phyloP scores from a whole-genome alignment of 805 yeast species.

The Monosporozyma aerobia region DNA sequence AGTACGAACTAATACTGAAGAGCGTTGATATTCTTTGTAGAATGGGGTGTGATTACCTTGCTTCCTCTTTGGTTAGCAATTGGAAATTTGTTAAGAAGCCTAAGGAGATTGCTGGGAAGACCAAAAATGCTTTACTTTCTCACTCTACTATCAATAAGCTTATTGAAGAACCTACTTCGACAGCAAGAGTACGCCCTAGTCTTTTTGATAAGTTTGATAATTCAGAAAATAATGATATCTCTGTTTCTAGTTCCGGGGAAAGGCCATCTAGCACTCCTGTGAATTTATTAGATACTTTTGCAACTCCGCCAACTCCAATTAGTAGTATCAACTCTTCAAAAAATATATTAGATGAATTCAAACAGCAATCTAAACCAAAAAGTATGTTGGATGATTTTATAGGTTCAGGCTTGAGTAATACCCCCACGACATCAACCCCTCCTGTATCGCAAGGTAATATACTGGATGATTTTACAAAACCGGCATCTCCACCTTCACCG shows the following conservation, averaged over 20 bases:
- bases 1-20: constrained; percentile 52
- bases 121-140: background rate
- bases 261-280: background rate
- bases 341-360: constrained; percentile 15
- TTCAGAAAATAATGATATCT: background rate
- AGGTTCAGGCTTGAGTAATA: background rate
- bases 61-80: constrained; percentile 48
- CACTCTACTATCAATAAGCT: constrained; percentile 5
- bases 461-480: constrained; percentile 2
- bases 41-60: constrained; percentile 86
- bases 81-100: constrained; percentile 49
- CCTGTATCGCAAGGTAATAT: constrained; percentile 3
- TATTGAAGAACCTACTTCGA: constrained; percentile 15
- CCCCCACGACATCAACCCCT: background rate
- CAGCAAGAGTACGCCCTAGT: constrained; percentile 19
- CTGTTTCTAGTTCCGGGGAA: background rate
- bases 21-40: constrained; percentile 61
- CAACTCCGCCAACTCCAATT: background rate
- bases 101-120: constrained; percentile 2
- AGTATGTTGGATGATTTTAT: constrained; percentile 7
- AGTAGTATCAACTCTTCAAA: constrained; percentile 1
- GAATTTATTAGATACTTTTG: constrained; percentile 2
- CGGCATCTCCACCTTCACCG: background rate
- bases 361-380: background rate
- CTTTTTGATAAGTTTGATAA: constrained; percentile 23